A percentile compares a stretch with the other conserved stretches of the same genome.
Evolutionary conservation across 306 rosid genomes (phyloP).

Genomic region (Castanea mollissima): DNA sequence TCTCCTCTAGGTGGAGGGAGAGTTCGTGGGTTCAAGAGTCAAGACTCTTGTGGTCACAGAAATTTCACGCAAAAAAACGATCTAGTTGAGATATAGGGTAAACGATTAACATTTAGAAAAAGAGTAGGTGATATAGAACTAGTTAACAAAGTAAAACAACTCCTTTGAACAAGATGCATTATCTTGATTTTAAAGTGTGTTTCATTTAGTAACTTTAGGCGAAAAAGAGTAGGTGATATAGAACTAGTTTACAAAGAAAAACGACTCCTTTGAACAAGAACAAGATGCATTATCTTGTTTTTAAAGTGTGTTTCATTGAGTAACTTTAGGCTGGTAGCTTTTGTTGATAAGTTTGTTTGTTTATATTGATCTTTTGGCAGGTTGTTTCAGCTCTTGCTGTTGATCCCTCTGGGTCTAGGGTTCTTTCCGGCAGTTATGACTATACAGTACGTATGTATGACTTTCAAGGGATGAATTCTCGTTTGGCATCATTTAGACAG

Average conservation of each 20-base stretch:
- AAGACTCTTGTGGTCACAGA: neutral
- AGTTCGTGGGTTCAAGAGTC: too few species aligned
- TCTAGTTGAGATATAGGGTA: too few species aligned
- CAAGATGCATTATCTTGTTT: neutral
- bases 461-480: slow-evolving; percentile 94
- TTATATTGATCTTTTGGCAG: slow-evolving; percentile 37
- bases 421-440: slow-evolving; percentile 91
- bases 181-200: neutral
- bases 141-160: neutral
- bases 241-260: neutral
- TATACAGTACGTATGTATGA: slow-evolving; percentile 85
- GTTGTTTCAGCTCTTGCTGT: slow-evolving; percentile 90
- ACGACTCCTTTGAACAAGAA: neutral
- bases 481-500: slow-evolving; percentile 82
- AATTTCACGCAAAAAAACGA: neutral
- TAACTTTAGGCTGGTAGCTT: neutral
- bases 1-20: too few species aligned
- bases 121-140: neutral
- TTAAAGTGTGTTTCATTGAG: neutral
- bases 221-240: neutral
- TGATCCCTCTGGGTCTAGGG: slow-evolving; percentile 94
- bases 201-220: neutral
- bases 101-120: neutral
- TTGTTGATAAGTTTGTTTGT: neutral
- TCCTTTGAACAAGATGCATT: neutral